phyloP scores from a whole-genome alignment of 768 basidiomycete genomes.

The Myochromella boudieri region DNA sequence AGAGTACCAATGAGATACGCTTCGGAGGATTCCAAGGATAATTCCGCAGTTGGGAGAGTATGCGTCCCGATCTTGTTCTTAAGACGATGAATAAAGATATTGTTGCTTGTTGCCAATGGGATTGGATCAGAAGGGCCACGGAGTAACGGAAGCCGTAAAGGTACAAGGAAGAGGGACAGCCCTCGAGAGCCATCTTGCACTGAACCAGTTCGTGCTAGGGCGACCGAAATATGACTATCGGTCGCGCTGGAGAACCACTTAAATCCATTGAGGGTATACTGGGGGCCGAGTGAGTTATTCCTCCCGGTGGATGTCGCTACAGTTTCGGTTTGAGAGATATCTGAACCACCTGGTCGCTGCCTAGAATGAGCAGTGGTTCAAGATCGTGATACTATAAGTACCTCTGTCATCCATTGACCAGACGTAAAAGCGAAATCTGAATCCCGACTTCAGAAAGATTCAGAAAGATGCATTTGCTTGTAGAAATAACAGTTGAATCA shows the following conservation, averaged over 20 bases:
- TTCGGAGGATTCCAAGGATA: constrained; percentile 56
- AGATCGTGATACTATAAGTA: constrained; percentile 32
- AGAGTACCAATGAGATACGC: constrained; percentile 62
- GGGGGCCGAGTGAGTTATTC: constrained; percentile 40
- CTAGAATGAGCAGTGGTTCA: constrained; percentile 28
- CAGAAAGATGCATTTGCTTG: neutral
- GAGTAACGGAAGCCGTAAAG: constrained; percentile 57
- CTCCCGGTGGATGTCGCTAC: constrained; percentile 42
- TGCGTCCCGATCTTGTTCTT: constrained; percentile 82
- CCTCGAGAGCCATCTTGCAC: constrained; percentile 55
- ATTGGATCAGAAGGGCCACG: constrained; percentile 36
- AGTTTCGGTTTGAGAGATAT: constrained; percentile 75
- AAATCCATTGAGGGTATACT: constrained; percentile 64
- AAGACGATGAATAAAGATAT: constrained; percentile 67
- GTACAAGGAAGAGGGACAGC: constrained; percentile 75
- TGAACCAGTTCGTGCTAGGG: constrained; percentile 70
- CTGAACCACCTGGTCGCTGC: constrained; percentile 72
- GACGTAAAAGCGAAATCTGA: constrained; percentile 62
- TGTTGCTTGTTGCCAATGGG: constrained; percentile 55
- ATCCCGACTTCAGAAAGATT: constrained; percentile 48
- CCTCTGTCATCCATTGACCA: constrained; percentile 88
- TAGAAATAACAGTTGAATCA: neutral
- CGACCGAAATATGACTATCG: constrained; percentile 70
- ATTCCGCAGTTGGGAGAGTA: constrained; percentile 73
- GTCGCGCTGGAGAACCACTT: constrained; percentile 89